Evolutionary conservation across 805 yeast species (phyloP).

Genomic region (Yarrowia deformans): DNA sequence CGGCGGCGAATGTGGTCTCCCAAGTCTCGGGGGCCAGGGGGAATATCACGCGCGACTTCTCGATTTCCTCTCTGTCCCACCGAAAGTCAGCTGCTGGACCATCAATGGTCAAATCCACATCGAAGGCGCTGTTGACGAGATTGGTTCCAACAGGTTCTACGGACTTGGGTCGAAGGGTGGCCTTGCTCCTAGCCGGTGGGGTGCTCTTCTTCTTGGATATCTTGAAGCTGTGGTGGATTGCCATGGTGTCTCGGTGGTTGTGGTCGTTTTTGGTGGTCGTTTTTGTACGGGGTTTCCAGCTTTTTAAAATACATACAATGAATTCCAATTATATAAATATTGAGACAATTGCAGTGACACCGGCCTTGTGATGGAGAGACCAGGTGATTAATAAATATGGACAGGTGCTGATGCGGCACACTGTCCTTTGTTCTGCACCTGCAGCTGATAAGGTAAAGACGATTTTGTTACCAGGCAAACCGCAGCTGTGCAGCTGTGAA

Average conservation of each 20-base stretch:
- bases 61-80: not conserved
- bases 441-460: conserved; percentile 12
- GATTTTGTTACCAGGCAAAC: conserved; percentile 78
- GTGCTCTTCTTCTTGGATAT: not conserved
- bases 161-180: not conserved
- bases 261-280: no score
- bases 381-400: conserved; percentile 8
- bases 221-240: conserved; percentile 33
- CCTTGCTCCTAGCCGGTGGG: not conserved
- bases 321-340: conserved; percentile 24
- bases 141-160: not conserved
- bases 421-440: conserved; percentile 14
- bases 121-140: not conserved
- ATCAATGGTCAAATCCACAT: not conserved
- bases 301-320: conserved; percentile 3
- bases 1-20: conserved; percentile 11
- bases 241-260: not conserved
- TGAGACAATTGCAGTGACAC: conserved; percentile 15
- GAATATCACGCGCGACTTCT: conserved; percentile 4
- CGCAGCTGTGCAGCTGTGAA: conserved; percentile 92
- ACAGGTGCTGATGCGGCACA: conserved; percentile 3
- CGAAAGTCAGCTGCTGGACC: conserved; percentile 1
- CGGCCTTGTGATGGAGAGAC: not conserved
- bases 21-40: conserved; percentile 10
- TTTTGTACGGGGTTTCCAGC: no score